These are phyloP conservation scores for Coemansia sp. DNA, from an alignment of 192 early-diverging fungal genomes.

Conservation along the genomic window DNA sequence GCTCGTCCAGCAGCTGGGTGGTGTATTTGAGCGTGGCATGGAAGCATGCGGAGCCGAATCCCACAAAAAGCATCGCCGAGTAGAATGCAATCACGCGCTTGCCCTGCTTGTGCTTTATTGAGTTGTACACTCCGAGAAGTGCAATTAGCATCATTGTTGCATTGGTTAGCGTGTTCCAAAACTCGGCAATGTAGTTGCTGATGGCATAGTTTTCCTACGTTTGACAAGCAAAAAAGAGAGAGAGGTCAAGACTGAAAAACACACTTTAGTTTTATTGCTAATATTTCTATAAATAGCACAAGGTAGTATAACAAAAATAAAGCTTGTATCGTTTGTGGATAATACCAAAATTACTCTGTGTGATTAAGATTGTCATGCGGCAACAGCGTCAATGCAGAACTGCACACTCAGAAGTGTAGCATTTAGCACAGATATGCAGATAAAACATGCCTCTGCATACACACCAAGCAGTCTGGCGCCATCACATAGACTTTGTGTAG, in stretches of 20 bases:
- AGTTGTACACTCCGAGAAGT: conserved; percentile 60
- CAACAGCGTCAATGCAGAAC: background rate
- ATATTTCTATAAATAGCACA: too few relatives aligned
- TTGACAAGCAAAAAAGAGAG: background rate
- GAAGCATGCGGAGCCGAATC: conserved; percentile 70
- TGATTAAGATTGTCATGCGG: background rate
- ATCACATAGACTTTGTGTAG: background rate
- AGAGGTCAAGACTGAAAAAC: background rate
- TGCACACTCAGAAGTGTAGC: background rate
- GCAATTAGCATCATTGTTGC: conserved; percentile 62
- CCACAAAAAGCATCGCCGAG: conserved; percentile 63
- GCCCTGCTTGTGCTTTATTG: conserved; percentile 51
- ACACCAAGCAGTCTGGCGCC: background rate
- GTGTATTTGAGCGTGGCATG: conserved; percentile 73
- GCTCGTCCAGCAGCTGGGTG: conserved; percentile 76
- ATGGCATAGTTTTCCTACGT: conserved; percentile 67
- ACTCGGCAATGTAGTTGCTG: conserved; percentile 72
- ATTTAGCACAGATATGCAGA: background rate
- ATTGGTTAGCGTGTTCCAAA: conserved; percentile 77
- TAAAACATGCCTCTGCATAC: background rate
- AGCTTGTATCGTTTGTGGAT: background rate
- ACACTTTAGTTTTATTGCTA: too few relatives aligned
- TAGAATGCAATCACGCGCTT: conserved; percentile 60
- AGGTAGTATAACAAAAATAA: background rate
- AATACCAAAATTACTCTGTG: background rate